A percentile compares a stretch with the other conserved stretches of the same genome.
Conservation (phyloP, 768 basidiomycete genomes). For the Strobilomyces confusus region DNA sequence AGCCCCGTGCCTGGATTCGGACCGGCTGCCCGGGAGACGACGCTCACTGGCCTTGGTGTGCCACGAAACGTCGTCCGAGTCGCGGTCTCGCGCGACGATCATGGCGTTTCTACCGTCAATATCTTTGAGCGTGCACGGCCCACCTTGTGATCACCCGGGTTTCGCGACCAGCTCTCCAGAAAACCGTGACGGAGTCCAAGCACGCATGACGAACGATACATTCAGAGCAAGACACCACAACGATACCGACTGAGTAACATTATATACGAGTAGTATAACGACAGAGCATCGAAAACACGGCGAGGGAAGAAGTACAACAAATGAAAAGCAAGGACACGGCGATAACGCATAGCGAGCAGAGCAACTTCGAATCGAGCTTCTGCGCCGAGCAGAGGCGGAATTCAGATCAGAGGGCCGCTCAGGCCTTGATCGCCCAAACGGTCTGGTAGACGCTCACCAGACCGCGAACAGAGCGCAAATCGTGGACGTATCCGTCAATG, state of each 20-base stretch:
- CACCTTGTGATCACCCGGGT: too few species aligned
- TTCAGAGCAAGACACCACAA: not conserved
- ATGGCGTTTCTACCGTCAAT: too few species aligned
- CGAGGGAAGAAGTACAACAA: too few species aligned
- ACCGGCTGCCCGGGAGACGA: too few species aligned
- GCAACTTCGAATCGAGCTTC: not conserved
- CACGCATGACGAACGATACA: not conserved
- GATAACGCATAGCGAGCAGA: not conserved
- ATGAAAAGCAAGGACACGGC: not conserved
- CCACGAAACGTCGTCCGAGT: too few species aligned
- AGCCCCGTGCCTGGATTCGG: too few species aligned
- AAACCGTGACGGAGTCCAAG: too few species aligned
- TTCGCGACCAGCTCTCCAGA: too few species aligned
- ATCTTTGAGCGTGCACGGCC: too few species aligned
- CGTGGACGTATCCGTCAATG: constrained; percentile 40
- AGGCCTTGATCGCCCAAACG: constrained; percentile 42
- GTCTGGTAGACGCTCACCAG: constrained; percentile 47
- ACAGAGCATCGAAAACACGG: not conserved
- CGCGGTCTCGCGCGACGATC: too few species aligned
- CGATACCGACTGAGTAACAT: too few species aligned
- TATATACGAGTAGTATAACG: not conserved
- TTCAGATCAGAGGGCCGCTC: not conserved
- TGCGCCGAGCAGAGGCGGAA: not conserved
- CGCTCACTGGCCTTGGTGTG: too few species aligned
- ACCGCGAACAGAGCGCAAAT: constrained; percentile 44